A percentile compares a stretch with the other conserved stretches of the same genome.
Conservation (phyloP, 2,329 filamentous ascomycete genomes). For the Fusarium palustre region DNA sequence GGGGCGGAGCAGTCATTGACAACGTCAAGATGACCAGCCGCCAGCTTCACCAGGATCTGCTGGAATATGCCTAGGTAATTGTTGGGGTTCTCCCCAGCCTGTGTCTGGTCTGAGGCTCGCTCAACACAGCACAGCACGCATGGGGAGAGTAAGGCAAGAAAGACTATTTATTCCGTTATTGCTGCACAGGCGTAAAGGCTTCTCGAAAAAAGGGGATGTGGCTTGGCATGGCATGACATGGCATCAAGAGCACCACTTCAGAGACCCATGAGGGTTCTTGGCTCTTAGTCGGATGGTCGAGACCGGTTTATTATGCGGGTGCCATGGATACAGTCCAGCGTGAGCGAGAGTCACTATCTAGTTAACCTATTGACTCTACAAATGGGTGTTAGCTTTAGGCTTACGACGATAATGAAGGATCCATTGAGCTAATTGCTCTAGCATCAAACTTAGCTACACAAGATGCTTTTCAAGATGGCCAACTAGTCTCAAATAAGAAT, state of each 20-base stretch:
- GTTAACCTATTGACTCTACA: constrained; percentile 25
- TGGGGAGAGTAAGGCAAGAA: constrained; percentile 16
- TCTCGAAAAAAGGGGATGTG: background rate
- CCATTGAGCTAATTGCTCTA: background rate
- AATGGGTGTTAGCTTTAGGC: constrained; percentile 19
- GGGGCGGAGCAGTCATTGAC: constrained; percentile 19
- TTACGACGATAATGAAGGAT: constrained; percentile 19
- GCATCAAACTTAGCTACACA: constrained; percentile 17
- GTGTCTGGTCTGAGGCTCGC: constrained; percentile 8
- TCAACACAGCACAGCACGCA: constrained; percentile 10
- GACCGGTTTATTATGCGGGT: constrained; percentile 16
- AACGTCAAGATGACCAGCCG: constrained; percentile 37
- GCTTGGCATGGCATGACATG: constrained; percentile 41
- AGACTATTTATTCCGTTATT: constrained; percentile 14
- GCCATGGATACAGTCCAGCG: constrained; percentile 11
- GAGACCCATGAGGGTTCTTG: constrained; percentile 22
- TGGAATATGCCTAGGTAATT: constrained; percentile 6
- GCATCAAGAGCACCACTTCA: constrained; percentile 26
- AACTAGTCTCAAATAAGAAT: constrained; percentile 25
- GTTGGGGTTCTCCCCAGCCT: constrained; percentile 3
- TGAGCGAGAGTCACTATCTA: constrained; percentile 1
- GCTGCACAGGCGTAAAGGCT: constrained; percentile 30
- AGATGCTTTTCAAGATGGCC: background rate
- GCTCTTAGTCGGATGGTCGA: constrained; percentile 8
- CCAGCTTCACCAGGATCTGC: constrained; percentile 5